Percentiles rank a stretch among this genome's conserved stretches.
These are phyloP conservation scores for Pichia sp. DNA, from an alignment of 1,139 yeast species.

Conservation along the genomic window DNA sequence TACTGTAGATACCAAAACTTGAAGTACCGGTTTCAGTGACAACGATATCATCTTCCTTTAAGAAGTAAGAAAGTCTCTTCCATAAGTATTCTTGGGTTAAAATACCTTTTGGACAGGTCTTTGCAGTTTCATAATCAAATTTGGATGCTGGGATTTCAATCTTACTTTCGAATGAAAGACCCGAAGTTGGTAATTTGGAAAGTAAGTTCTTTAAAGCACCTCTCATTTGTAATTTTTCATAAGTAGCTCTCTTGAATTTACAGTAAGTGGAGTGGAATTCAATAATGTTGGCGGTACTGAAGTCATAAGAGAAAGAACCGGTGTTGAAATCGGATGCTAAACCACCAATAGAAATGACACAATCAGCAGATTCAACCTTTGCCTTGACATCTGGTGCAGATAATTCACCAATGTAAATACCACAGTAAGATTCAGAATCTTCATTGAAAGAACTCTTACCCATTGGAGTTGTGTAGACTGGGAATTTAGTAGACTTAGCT, in stretches of 20 bases:
- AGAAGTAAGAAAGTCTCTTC: constrained; percentile 73
- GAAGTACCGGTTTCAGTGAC: constrained; percentile 91
- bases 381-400: constrained; percentile 74
- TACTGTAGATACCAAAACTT: constrained; percentile 80
- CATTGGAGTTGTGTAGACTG: constrained; percentile 87
- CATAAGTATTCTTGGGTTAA: constrained; percentile 81
- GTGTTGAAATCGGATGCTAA: constrained; percentile 86
- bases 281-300: constrained; percentile 74
- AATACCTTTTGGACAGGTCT: constrained; percentile 23
- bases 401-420: constrained; percentile 82
- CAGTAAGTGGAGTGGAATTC: constrained; percentile 91
- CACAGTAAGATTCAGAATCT: constrained; percentile 73
- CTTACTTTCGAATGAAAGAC: not conserved
- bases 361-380: constrained; percentile 74
- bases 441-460: constrained; percentile 84
- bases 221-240: constrained; percentile 80
- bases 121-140: constrained; percentile 23
- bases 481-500: constrained; percentile 72
- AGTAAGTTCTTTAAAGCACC: constrained; percentile 48
- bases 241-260: constrained; percentile 72
- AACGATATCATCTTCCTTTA: constrained; percentile 76
- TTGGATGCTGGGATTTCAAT: constrained; percentile 25
- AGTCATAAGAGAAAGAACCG: constrained; percentile 82
- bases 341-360: constrained; percentile 78
- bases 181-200: constrained; percentile 12